Evolutionary conservation across 208 protist species (phyloP).

Genomic region (Trypanosomatidae sp.): DNA sequence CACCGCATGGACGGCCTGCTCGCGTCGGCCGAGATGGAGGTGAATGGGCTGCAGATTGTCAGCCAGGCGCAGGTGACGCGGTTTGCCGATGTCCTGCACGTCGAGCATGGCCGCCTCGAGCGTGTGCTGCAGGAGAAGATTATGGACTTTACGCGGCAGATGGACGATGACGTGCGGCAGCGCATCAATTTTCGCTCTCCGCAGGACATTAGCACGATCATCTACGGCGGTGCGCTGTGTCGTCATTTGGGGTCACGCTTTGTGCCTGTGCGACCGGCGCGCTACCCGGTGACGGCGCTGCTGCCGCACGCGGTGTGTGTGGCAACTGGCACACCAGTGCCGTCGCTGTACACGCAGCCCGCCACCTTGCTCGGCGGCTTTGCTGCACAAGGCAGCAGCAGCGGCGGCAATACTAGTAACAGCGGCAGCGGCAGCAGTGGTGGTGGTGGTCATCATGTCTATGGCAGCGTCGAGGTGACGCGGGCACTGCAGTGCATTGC

Average conservation of each 20-base stretch:
- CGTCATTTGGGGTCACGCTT: slow-evolving; percentile 68
- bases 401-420: background rate
- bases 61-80: slow-evolving; percentile 45
- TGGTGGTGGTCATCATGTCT: background rate
- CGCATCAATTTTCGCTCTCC: slow-evolving; percentile 80
- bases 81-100: slow-evolving; percentile 50
- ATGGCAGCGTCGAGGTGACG: slow-evolving; percentile 15
- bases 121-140: slow-evolving; percentile 77
- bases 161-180: slow-evolving; percentile 77
- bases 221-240: slow-evolving; percentile 77
- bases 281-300: slow-evolving; percentile 46
- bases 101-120: slow-evolving; percentile 62
- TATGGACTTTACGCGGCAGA: slow-evolving; percentile 65
- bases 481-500: slow-evolving; percentile 23
- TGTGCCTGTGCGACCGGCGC: slow-evolving; percentile 29
- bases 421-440: background rate
- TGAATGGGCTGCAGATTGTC: slow-evolving; percentile 63
- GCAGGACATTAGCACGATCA: slow-evolving; percentile 85
- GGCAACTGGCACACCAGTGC: slow-evolving; percentile 48
- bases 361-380: slow-evolving; percentile 20
- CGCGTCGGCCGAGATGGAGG: slow-evolving; percentile 86
- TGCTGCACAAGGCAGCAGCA: background rate
- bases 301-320: slow-evolving; percentile 68
- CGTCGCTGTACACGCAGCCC: slow-evolving; percentile 35
- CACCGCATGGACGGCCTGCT: slow-evolving; percentile 88